A percentile compares a stretch with the other conserved stretches of the same genome.
phyloP scores from a whole-genome alignment of 2,329 filamentous ascomycete genomes.

The Magnaporthiopsis incrustans region DNA sequence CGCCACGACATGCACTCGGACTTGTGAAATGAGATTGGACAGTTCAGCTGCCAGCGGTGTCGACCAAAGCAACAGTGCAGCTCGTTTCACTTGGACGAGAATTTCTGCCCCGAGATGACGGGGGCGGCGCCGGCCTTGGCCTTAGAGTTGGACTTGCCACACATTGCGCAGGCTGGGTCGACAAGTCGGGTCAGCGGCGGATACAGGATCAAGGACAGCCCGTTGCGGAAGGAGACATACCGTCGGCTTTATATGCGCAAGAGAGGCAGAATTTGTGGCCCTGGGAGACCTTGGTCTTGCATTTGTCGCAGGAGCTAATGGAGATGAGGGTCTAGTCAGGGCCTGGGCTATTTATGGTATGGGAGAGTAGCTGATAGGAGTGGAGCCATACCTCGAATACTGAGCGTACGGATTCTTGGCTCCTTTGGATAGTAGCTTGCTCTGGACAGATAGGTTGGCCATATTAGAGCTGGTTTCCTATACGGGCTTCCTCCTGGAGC shows the following conservation, averaged over 20 bases:
- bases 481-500: neutral
- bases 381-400: conserved; percentile 37
- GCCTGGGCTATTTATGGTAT: neutral
- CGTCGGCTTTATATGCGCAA: conserved; percentile 54
- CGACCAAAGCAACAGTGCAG: neutral
- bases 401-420: conserved; percentile 60
- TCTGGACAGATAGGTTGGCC: conserved; percentile 29
- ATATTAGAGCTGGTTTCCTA: neutral
- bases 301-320: conserved; percentile 44
- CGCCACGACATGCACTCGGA: neutral
- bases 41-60: neutral
- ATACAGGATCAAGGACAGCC: conserved; percentile 9
- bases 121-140: conserved; percentile 38
- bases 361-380: no score
- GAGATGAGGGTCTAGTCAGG: neutral
- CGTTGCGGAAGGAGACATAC: conserved; percentile 27
- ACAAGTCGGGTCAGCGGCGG: neutral
- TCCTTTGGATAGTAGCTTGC: conserved; percentile 54
- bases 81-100: conserved; percentile 46
- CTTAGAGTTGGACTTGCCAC: conserved; percentile 50
- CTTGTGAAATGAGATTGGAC: neutral
- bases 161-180: conserved; percentile 50
- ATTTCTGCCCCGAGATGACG: conserved; percentile 52
- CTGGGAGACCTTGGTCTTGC: conserved; percentile 56
- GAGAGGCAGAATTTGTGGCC: conserved; percentile 53